These are phyloP conservation scores for Incumbomyces delicatus DNA, from an alignment of 2,329 filamentous ascomycete genomes.

Conservation along the genomic window DNA sequence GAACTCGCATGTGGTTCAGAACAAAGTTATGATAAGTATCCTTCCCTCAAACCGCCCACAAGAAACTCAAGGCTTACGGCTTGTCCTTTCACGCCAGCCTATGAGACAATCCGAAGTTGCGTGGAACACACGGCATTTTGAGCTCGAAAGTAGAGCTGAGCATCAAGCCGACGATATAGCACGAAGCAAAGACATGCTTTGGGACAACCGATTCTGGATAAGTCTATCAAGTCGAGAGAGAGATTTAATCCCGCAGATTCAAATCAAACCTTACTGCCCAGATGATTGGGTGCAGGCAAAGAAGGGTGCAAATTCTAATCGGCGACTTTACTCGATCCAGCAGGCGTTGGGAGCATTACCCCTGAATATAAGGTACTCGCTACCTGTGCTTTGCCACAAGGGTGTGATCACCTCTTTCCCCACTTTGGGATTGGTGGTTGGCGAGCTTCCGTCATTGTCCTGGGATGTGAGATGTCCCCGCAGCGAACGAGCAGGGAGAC, in stretches of 20 bases:
- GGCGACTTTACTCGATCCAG: no score
- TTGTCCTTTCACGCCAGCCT: neutral
- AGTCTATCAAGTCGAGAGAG: neutral
- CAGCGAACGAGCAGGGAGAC: no score
- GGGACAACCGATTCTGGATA: constrained; percentile 1
- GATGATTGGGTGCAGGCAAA: no score
- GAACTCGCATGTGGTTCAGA: neutral
- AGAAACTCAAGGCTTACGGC: neutral
- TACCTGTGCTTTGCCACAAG: no score
- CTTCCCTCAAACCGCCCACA: neutral
- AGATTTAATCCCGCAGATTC: neutral
- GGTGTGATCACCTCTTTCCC: no score
- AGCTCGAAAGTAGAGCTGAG: neutral
- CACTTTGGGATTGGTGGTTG: no score
- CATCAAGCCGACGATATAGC: neutral
- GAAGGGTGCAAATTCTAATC: no score
- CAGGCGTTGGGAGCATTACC: no score
- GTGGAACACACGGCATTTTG: neutral
- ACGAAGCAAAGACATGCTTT: neutral
- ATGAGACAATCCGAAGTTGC: neutral
- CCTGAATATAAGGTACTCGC: no score
- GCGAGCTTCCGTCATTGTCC: no score
- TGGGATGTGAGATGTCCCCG: no score
- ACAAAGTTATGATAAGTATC: neutral
- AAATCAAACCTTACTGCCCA: neutral